Percentiles rank a stretch among this genome's conserved stretches.
These are phyloP conservation scores for Rhizopogon vulgaris DNA, from an alignment of 768 basidiomycete genomes.

Conservation along the genomic window DNA sequence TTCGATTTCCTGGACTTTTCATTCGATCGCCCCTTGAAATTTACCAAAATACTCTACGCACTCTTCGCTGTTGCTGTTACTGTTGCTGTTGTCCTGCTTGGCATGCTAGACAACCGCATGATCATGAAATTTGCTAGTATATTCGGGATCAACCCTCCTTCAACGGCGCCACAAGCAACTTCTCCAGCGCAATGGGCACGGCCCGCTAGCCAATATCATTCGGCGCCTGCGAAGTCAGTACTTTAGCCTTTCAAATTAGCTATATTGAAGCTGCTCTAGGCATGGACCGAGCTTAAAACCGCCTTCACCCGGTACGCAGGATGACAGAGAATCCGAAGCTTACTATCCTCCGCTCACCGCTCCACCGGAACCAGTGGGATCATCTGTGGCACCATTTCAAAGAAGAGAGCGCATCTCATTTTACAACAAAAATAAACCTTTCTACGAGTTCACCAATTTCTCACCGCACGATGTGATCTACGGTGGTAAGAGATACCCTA, in stretches of 20 bases:
- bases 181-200: slow-evolving; percentile 11
- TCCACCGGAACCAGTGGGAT: slow-evolving; percentile 20
- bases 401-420: slow-evolving; percentile 44
- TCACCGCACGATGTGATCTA: slow-evolving; percentile 60
- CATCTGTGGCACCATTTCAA: slow-evolving; percentile 24
- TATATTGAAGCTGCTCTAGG: slow-evolving; percentile 4
- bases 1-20: not conserved
- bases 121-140: slow-evolving; percentile 26
- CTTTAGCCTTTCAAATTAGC: not conserved
- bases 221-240: slow-evolving; percentile 12
- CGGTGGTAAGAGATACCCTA: slow-evolving; percentile 61
- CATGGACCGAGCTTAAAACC: slow-evolving; percentile 11
- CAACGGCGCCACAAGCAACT: slow-evolving; percentile 14
- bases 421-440: slow-evolving; percentile 56
- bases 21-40: slow-evolving; percentile 7
- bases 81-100: slow-evolving; percentile 16
- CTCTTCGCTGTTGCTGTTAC: slow-evolving; percentile 10
- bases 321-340: slow-evolving; percentile 5
- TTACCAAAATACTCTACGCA: slow-evolving; percentile 23
- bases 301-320: slow-evolving; percentile 5
- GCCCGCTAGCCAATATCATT: slow-evolving; percentile 18
- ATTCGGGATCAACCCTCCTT: slow-evolving; percentile 20
- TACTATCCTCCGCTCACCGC: slow-evolving; percentile 29
- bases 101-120: slow-evolving; percentile 27
- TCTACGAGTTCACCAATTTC: slow-evolving; percentile 73